phyloP scores from a whole-genome alignment of 768 basidiomycete genomes.

The Termitomyces sp. region DNA sequence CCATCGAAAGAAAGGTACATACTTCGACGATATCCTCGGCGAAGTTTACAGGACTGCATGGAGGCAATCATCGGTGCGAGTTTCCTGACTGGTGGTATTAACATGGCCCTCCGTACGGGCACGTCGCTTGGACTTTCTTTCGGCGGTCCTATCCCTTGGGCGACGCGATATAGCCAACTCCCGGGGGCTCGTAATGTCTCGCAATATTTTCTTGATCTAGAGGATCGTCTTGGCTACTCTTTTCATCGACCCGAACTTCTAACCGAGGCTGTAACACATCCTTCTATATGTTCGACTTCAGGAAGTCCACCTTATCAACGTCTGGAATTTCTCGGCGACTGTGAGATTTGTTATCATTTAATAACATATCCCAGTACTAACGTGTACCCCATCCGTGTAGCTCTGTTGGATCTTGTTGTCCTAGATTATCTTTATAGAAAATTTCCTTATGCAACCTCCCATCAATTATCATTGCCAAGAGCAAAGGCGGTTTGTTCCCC shows the following conservation, averaged over 20 bases:
- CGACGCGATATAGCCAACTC: conserved; percentile 40
- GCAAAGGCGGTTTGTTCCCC: conserved; percentile 69
- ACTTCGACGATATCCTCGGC: conserved; percentile 49
- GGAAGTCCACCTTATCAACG: conserved; percentile 72
- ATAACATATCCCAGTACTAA: neutral
- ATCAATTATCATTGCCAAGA: conserved; percentile 68
- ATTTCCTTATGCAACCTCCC: conserved; percentile 68
- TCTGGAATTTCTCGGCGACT: conserved; percentile 86
- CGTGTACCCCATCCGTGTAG: conserved; percentile 26
- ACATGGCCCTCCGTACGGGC: conserved; percentile 61
- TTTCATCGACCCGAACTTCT: conserved; percentile 62
- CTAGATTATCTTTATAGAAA: conserved; percentile 65
- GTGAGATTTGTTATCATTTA: conserved; percentile 33
- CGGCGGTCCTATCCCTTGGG: conserved; percentile 69
- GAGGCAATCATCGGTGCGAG: conserved; percentile 80
- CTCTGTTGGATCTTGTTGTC: conserved; percentile 67
- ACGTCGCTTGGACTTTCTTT: conserved; percentile 62
- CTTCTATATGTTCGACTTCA: conserved; percentile 47
- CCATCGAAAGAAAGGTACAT: conserved; percentile 23
- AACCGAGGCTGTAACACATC: conserved; percentile 81
- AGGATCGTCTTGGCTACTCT: conserved; percentile 62
- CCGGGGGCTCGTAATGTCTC: conserved; percentile 30
- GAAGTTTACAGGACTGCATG: conserved; percentile 84
- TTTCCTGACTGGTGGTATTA: conserved; percentile 67
- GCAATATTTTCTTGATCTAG: conserved; percentile 45